Percentiles rank a stretch among this genome's conserved stretches.
phyloP scores from a whole-genome alignment of 306 rosid genomes.

The Rosa rugosa region DNA sequence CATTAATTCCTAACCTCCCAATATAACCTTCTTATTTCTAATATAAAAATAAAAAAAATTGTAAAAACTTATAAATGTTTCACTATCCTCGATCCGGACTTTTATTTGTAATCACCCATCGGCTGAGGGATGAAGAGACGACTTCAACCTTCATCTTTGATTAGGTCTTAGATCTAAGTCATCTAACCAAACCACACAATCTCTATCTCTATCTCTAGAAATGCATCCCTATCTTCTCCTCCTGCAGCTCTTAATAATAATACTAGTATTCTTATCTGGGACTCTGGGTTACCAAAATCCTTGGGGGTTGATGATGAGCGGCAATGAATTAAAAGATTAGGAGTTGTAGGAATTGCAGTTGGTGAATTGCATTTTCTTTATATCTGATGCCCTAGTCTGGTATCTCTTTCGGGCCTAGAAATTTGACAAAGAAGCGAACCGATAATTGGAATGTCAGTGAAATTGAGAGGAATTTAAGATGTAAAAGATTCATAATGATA shows the following conservation, averaged over 20 bases:
- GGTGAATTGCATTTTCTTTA: no score
- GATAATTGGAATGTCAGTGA: constrained; percentile 8
- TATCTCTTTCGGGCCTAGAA: constrained; percentile 75
- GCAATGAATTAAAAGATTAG: no score
- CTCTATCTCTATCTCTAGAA: background rate
- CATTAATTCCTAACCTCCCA: background rate
- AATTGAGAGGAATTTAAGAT: constrained; percentile 4
- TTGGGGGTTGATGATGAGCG: constrained; percentile 19
- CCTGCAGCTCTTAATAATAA: no score
- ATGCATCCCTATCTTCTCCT: constrained; percentile 30
- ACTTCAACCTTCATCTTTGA: background rate
- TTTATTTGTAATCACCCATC: background rate
- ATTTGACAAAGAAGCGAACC: constrained; percentile 11
- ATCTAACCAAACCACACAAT: background rate
- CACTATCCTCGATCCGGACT: background rate
- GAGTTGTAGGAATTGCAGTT: no score
- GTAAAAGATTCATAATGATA: constrained; percentile 16
- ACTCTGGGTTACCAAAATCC: constrained; percentile 17
- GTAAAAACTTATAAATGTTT: background rate
- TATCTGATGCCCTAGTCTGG: constrained; percentile 70
- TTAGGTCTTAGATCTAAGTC: background rate
- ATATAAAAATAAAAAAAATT: background rate
- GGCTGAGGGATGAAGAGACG: background rate
- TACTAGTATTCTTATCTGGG: constrained; percentile 22
- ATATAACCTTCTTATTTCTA: background rate